A percentile compares a stretch with the other conserved stretches of the same genome.
Conservation (phyloP, 768 basidiomycete genomes). For the Vishniacozyma victoriae region DNA sequence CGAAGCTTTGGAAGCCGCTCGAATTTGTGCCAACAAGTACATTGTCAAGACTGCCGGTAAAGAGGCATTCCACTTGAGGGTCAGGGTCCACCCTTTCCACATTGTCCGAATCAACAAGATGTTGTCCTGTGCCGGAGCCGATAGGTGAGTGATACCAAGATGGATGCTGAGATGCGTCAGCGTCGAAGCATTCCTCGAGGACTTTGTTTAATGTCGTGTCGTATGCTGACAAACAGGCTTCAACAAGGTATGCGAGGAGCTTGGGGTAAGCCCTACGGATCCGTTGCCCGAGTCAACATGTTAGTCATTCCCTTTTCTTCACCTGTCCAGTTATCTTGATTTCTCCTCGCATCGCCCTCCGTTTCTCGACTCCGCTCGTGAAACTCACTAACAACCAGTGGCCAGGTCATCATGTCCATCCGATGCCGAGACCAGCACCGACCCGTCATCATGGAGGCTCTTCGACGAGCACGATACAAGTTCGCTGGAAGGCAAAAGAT, state of each 20-base stretch:
- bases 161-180: not conserved
- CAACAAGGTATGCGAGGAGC: slow-evolving; percentile 87
- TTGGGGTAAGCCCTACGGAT: slow-evolving; percentile 98
- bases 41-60: slow-evolving; percentile 96
- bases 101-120: slow-evolving; percentile 99
- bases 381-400: slow-evolving; percentile 58
- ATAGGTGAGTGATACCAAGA: slow-evolving; percentile 78
- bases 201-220: not conserved
- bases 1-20: slow-evolving; percentile 94
- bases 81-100: slow-evolving; percentile 97
- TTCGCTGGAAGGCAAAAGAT: slow-evolving; percentile 46
- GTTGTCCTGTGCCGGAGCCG: slow-evolving; percentile 98
- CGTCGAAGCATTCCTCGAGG: not conserved
- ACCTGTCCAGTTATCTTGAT: not conserved
- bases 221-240: slow-evolving; percentile 28
- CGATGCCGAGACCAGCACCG: slow-evolving; percentile 85
- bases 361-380: not conserved
- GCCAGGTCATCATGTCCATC: slow-evolving; percentile 86
- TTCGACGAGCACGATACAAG: slow-evolving; percentile 96
- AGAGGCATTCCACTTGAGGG: slow-evolving; percentile 96
- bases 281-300: slow-evolving; percentile 51
- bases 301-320: slow-evolving; percentile 11
- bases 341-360: not conserved
- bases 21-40: slow-evolving; percentile 99
- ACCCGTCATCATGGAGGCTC: slow-evolving; percentile 87